Conservation (phyloP, 164 flowering plant genomes). For the Santalum album region DNA sequence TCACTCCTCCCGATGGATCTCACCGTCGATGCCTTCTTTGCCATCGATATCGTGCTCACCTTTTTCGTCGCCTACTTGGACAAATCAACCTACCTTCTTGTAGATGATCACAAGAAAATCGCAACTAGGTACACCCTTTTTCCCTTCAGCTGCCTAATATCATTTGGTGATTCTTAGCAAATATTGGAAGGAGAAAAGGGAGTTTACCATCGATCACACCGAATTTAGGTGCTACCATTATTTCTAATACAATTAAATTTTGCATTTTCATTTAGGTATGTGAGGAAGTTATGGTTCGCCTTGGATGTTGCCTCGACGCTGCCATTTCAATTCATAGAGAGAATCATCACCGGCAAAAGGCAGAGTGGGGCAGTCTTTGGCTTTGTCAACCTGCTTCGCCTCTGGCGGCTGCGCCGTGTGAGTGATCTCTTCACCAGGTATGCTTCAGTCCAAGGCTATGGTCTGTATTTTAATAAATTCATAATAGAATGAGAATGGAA, state of each 20-base stretch:
- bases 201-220: too few relatives aligned
- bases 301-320: constrained; percentile 82
- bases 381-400: constrained; percentile 71
- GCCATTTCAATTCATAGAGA: constrained; percentile 49
- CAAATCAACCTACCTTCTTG: constrained; percentile 68
- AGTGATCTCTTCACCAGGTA: constrained; percentile 63
- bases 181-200: too few relatives aligned
- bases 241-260: too few relatives aligned
- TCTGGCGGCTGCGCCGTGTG: constrained; percentile 80
- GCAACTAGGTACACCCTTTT: too few relatives aligned
- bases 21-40: constrained; percentile 62
- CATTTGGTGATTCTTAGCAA: too few relatives aligned
- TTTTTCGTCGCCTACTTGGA: constrained; percentile 89
- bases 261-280: too few relatives aligned
- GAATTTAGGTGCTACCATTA: too few relatives aligned
- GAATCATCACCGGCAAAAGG: constrained; percentile 31
- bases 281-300: constrained; percentile 35
- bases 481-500: too few relatives aligned
- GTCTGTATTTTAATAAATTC: too few relatives aligned
- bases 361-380: constrained; percentile 34
- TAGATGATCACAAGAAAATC: constrained; percentile 65
- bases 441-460: too few relatives aligned
- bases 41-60: constrained; percentile 59
- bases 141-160: too few relatives aligned
- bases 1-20: constrained; percentile 53